Conservation (phyloP, 2,329 filamentous ascomycete genomes). For the Drechslera avenae region DNA sequence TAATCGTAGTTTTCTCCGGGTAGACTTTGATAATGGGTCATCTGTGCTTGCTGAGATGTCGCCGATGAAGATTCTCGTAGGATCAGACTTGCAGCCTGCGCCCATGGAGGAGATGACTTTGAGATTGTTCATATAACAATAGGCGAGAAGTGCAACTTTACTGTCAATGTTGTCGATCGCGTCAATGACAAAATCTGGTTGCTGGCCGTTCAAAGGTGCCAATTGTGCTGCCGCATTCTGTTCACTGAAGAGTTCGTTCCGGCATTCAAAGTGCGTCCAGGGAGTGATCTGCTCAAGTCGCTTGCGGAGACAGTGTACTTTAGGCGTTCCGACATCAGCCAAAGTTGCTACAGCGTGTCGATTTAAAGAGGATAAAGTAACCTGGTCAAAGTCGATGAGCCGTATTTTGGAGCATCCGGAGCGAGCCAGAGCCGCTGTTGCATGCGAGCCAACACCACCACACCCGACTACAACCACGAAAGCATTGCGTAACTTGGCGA, state of each 20-base stretch:
- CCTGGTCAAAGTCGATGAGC: constrained; percentile 96
- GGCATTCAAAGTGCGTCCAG: constrained; percentile 88
- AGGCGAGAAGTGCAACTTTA: constrained; percentile 87
- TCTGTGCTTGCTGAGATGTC: constrained; percentile 89
- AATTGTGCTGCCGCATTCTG: constrained; percentile 70
- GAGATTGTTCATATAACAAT: constrained; percentile 78
- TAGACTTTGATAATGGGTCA: constrained; percentile 85
- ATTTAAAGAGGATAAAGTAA: constrained; percentile 91
- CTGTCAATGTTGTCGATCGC: constrained; percentile 99
- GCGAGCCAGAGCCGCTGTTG: constrained; percentile 80
- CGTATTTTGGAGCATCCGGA: constrained; percentile 88
- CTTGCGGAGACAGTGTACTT: constrained; percentile 82
- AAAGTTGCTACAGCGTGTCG: constrained; percentile 94
- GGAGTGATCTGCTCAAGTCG: constrained; percentile 85
- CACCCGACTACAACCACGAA: constrained; percentile 92
- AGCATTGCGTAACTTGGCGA: constrained; percentile 76
- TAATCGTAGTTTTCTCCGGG: constrained; percentile 75
- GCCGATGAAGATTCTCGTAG: constrained; percentile 83
- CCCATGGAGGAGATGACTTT: constrained; percentile 95
- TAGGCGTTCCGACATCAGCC: constrained; percentile 89
- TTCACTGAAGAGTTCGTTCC: constrained; percentile 80
- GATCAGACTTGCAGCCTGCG: constrained; percentile 88
- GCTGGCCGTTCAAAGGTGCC: constrained; percentile 67
- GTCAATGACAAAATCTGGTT: constrained; percentile 89
- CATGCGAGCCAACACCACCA: constrained; percentile 94